Conservation (phyloP, 768 basidiomycete genomes). For the Lentinula aciculospora region DNA sequence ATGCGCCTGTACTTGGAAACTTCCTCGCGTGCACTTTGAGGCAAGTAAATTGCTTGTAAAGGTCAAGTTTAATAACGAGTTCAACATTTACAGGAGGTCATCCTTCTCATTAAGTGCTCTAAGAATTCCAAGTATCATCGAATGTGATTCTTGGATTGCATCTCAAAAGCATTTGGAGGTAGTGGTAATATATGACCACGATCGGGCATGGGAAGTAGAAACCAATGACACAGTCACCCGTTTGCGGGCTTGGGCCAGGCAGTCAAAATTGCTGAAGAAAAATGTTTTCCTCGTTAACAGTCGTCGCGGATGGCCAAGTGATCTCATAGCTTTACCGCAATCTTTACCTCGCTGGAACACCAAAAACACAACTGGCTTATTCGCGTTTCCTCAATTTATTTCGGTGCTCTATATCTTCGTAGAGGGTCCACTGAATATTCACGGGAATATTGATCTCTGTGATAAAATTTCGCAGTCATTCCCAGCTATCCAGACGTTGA, state of each 20-base stretch:
- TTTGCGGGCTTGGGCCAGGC: neutral
- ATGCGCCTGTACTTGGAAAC: neutral
- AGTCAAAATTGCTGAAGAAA: neutral
- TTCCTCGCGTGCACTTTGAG: neutral
- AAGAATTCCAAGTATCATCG: neutral
- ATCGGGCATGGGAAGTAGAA: neutral
- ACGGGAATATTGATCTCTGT: neutral
- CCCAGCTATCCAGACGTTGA: neutral
- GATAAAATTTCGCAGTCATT: conserved; percentile 19
- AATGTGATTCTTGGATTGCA: conserved; percentile 1
- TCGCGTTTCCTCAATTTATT: neutral
- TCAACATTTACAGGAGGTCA: neutral
- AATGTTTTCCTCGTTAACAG: neutral
- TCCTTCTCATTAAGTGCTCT: neutral
- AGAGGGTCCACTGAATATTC: neutral
- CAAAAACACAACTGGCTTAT: neutral
- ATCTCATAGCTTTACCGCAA: neutral
- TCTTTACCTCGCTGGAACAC: neutral
- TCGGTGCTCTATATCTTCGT: neutral
- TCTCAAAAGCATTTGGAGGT: neutral
- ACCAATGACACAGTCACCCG: neutral
- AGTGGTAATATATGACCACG: neutral
- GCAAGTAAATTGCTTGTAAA: neutral
- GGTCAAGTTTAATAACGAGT: neutral
- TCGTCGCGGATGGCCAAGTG: neutral